phyloP scores from a whole-genome alignment of 305 asterid genomes.

The Fraxinus greggii region DNA sequence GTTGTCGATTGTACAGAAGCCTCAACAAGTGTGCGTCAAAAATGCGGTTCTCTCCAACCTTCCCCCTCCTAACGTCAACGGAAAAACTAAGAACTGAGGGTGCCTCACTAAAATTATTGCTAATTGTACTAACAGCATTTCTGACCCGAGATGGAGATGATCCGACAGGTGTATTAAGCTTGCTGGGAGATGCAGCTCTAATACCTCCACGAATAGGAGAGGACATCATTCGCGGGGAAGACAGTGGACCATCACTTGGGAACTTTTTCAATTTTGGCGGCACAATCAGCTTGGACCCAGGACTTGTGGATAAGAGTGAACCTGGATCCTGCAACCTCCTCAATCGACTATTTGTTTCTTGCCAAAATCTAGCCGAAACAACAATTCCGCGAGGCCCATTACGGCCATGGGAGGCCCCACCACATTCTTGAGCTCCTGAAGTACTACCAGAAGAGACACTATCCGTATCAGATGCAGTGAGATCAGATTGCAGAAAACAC shows the following conservation, averaged over 20 bases:
- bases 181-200: conserved; percentile 73
- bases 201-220: conserved; percentile 64
- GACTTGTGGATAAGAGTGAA: conserved; percentile 65
- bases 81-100: conserved; percentile 94
- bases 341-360: conserved; percentile 82
- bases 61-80: conserved; percentile 87
- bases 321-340: conserved; percentile 95
- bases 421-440: conserved; percentile 66
- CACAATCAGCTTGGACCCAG: conserved; percentile 53
- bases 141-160: conserved; percentile 69
- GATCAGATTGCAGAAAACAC: conserved; percentile 51
- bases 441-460: conserved; percentile 96
- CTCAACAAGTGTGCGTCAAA: conserved; percentile 82
- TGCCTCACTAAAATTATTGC: conserved; percentile 58
- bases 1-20: conserved; percentile 81
- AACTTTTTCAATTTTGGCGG: conserved; percentile 62
- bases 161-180: conserved; percentile 44
- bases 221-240: conserved; percentile 69
- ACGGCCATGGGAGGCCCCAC: conserved; percentile 36
- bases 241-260: conserved; percentile 46
- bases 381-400: conserved; percentile 62
- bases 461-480: conserved; percentile 81
- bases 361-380: conserved; percentile 90
- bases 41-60: conserved; percentile 80
- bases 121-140: conserved; percentile 73